Evolutionary conservation across 1,284 basidiomycete species (phyloP), one percentile per base, ranked within the genome.

Genomic region (Limonomyces culmigenus): DNA sequence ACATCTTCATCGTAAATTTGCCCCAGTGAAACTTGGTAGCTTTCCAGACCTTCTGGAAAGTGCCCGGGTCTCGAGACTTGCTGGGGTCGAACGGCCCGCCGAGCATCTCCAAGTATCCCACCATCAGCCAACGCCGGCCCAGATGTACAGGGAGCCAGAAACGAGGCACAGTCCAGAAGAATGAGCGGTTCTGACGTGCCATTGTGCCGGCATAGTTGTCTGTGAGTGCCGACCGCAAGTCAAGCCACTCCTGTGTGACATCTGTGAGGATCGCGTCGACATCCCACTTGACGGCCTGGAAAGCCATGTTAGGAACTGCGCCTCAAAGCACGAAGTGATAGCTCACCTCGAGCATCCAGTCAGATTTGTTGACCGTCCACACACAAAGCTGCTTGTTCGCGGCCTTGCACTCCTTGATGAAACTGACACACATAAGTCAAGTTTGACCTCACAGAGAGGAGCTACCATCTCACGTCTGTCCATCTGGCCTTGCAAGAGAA

Each of bases 311-410:
- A 23, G 32, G 14, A 34, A 38, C 23, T 34, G 34, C 27, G 15
- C 16, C 20, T 30, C 21, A 36, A 19, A 27, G 32, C 25, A 3
- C 17, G 30, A 19, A 18, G 17, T 11, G 4, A 11, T 20, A 29
- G 57, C 69, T 36, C 17, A 74, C 80, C 70, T 96, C 86, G 62
- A 93, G 81, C 92, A 98, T 96, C 52, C 93, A 79, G 41, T 75
- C 73, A 8, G 76, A 73, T 33, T 80, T 70, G 53, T 97, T 98
- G 19, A 97, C 92, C 0, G 93, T 98, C 95, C 95, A 98, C 10
- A 92, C 87, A 70, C 91, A 79, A 33, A 96, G 49, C 47, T 71
- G 71, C 68, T 99, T 99, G 16, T 81, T 81, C 1, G 71, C 76
- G 13, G 51, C 59, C 51, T 74, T 74, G 54, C 86, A 91, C 42